A percentile compares a stretch with the other conserved stretches of the same genome.
Conservation (phyloP, 169 alveolate species). For the Plasmodium adleri region DNA sequence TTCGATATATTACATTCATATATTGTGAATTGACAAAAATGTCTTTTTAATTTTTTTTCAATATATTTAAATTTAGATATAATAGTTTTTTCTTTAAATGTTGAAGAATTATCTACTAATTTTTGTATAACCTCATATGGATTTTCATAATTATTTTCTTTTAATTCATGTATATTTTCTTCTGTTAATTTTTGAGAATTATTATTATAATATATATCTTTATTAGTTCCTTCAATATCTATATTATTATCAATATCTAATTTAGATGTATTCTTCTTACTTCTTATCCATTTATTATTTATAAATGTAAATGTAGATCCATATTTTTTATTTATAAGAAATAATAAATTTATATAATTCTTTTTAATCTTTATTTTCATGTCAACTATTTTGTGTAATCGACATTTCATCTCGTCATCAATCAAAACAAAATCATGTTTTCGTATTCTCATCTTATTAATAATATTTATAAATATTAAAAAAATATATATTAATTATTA, state of each 20-base stretch:
- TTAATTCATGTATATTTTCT: constrained; percentile 46
- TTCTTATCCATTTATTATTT: constrained; percentile 62
- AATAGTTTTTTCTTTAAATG: constrained; percentile 55
- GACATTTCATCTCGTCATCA: constrained; percentile 52
- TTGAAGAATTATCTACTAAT: constrained; percentile 29
- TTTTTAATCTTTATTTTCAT: constrained; percentile 55
- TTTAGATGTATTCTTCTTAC: constrained; percentile 21
- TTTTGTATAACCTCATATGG: constrained; percentile 68
- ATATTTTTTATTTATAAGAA: constrained; percentile 59
- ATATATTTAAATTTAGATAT: constrained; percentile 62
- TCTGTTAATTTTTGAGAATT: constrained; percentile 64
- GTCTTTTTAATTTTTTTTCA: constrained; percentile 59
- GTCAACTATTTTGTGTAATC: constrained; percentile 55
- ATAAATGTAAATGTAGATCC: constrained; percentile 60
- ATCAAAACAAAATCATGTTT: constrained; percentile 67
- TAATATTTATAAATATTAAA: no score
- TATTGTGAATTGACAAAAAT: constrained; percentile 63
- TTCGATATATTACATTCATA: constrained; percentile 52
- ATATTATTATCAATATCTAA: constrained; percentile 28
- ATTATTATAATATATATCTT: constrained; percentile 35
- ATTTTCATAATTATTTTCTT: constrained; percentile 23
- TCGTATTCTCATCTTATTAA: constrained; percentile 28
- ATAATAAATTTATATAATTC: constrained; percentile 32
- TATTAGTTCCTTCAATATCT: constrained; percentile 57
- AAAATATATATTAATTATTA: no score